These are phyloP conservation scores for Forsythia viridissima DNA, from an alignment of 257 asterid species.

Conservation along the genomic window DNA sequence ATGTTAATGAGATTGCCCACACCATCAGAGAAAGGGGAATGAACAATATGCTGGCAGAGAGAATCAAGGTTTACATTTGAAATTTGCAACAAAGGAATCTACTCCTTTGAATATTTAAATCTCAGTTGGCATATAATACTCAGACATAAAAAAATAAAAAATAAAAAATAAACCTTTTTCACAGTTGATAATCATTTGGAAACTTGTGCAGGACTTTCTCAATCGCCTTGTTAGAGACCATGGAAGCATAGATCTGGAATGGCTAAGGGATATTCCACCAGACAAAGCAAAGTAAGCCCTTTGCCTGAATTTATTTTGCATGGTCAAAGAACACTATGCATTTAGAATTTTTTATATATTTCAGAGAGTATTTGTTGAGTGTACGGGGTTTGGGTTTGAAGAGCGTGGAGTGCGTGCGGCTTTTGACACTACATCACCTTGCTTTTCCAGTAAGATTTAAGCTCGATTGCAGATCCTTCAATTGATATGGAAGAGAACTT, in stretches of 20 bases:
- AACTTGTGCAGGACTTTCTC: constrained; percentile 71
- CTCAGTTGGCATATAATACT: constrained; percentile 7
- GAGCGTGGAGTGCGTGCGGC: constrained; percentile 64
- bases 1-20: constrained; percentile 75
- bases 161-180: neutral
- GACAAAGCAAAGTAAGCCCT: constrained; percentile 86
- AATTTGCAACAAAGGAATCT: constrained; percentile 14
- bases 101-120: constrained; percentile 4
- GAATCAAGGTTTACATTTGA: constrained; percentile 66
- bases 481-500: constrained; percentile 1
- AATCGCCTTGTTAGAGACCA: constrained; percentile 82
- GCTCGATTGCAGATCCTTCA: neutral
- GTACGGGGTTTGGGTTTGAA: constrained; percentile 57
- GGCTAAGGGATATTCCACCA: constrained; percentile 94
- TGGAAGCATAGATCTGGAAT: constrained; percentile 88
- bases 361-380: constrained; percentile 55
- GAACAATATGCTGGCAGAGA: constrained; percentile 90
- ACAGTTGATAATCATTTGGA: constrained; percentile 27
- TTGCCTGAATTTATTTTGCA: constrained; percentile 6
- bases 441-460: constrained; percentile 55
- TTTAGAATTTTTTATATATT: constrained; percentile 3
- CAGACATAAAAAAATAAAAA: constrained; percentile 1
- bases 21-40: constrained; percentile 93
- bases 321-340: constrained; percentile 10
- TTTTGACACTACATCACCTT: constrained; percentile 58